Evolutionary conservation across 2,329 filamentous ascomycete species (phyloP), one percentile per base, ranked within the genome.

Genomic region (Cytospora leucostoma): DNA sequence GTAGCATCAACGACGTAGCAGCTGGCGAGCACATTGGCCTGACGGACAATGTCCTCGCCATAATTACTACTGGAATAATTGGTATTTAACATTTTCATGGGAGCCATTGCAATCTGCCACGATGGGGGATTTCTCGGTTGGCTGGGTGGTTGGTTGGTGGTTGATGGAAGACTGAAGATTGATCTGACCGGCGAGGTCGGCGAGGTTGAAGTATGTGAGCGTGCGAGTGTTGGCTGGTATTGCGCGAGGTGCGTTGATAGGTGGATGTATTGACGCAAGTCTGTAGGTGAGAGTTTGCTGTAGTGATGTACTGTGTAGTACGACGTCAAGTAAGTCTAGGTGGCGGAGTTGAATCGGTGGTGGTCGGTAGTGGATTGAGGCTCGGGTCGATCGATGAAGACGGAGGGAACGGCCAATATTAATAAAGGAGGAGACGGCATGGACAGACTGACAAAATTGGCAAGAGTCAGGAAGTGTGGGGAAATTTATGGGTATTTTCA

Each of bases 1-100:
- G 88, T 84, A 73, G 81, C 81, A 78, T 93, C 88, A 77, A 94
- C 91, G 72, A 91, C 82, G 81, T 97, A 97, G 85, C 92, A 96
- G 77, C 89, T 93, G 80, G 93, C 93, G 81, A 94, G 89, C 79
- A 95, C 88, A 77, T 90, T 90, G 81, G 87, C 83, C 77, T 82
- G 81, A 72, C 84, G 83, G 79, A 77, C 81, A 78, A 80, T 80
- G 80, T 79, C 83, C 82, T 86, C 86, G 84, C 86, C 85, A 84
- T 88, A 91, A 87, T 84, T 90, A 91, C 87, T 90, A 88, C 84
- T 91, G 85, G 84, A 87, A 83, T 83, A 84, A 82, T 81, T 86
- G 80, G 81, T 83, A 79, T 80, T 85, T 78, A 84, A 83, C 77
- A 84, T 82, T 83, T 87, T 91, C 86, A 91, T 91, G 83, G 84